Conservation (phyloP, 345 rosid species). For the Aegle marmelos region DNA sequence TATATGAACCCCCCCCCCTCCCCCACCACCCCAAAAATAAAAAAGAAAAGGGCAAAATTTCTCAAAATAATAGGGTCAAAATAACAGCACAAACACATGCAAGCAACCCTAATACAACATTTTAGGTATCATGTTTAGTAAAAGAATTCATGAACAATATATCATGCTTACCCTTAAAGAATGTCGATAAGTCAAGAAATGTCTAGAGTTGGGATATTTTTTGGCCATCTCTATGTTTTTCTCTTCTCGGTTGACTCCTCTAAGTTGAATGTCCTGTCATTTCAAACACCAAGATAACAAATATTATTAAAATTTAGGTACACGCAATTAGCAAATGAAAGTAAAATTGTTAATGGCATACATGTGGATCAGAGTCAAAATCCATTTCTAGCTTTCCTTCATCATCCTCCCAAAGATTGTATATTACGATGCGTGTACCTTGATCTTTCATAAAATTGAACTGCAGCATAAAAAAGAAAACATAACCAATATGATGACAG, state of each 20-base stretch:
- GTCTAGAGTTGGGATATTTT: constrained; percentile 51
- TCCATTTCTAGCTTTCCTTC: constrained; percentile 64
- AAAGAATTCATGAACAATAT: constrained; percentile 1
- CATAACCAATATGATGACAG: background rate
- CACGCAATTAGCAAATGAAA: background rate
- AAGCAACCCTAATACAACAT: background rate
- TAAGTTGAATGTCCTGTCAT: constrained; percentile 72
- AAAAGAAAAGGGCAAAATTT: background rate
- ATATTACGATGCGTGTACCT: constrained; percentile 64
- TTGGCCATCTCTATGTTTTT: constrained; percentile 61
- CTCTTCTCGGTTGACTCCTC: constrained; percentile 66
- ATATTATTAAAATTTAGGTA: background rate
- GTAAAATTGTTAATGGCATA: constrained; percentile 21
- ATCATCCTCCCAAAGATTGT: constrained; percentile 86
- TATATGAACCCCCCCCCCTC: no score
- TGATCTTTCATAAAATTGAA: constrained; percentile 41
- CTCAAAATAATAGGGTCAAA: background rate
- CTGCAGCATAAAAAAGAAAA: constrained; percentile 28
- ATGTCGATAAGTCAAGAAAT: constrained; percentile 63
- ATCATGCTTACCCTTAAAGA: constrained; percentile 54
- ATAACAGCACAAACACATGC: background rate
- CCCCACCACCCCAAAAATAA: no score
- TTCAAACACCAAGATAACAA: background rate
- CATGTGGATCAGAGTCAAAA: constrained; percentile 58
- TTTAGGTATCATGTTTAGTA: background rate